Conservation (phyloP, 805 yeast species). For the Huiozyma naganishii region DNA sequence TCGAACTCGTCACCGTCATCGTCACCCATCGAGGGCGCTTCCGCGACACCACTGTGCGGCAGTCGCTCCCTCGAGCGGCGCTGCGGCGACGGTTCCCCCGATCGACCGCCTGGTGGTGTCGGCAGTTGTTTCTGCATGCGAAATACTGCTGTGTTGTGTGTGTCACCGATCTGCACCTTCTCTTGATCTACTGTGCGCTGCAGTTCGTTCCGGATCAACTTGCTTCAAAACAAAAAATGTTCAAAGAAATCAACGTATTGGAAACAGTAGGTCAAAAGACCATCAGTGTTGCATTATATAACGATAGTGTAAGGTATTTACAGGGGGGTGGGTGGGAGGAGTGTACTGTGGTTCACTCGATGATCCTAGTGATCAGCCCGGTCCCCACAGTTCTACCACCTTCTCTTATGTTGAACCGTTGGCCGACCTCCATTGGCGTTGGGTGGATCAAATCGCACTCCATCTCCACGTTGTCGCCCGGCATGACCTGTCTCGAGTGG, state of each 20-base stretch:
- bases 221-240: too few species aligned
- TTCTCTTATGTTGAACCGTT: conserved; percentile 98
- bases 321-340: background rate
- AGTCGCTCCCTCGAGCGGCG: background rate
- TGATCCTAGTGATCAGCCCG: conserved; percentile 88
- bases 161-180: too few species aligned
- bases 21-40: background rate
- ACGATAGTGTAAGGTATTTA: background rate
- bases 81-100: background rate
- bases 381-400: conserved; percentile 99
- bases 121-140: conserved; percentile 7
- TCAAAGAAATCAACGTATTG: too few species aligned
- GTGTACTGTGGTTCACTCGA: conserved; percentile 33
- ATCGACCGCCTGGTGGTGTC: conserved; percentile 2
- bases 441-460: conserved; percentile 80
- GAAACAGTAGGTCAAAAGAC: background rate
- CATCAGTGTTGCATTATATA: background rate
- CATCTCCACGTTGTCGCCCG: conserved; percentile 99
- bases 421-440: conserved; percentile 90
- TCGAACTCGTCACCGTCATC: conserved; percentile 26
- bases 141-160: too few species aligned
- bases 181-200: too few species aligned
- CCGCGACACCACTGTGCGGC: background rate
- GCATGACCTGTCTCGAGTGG: conserved; percentile 83
- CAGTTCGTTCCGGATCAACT: too few species aligned